A percentile compares a stretch with the other conserved stretches of the same genome.
Evolutionary conservation across 2,329 filamentous ascomycete genomes (phyloP).

Genomic region (Ophiocordyceps unilateralis): DNA sequence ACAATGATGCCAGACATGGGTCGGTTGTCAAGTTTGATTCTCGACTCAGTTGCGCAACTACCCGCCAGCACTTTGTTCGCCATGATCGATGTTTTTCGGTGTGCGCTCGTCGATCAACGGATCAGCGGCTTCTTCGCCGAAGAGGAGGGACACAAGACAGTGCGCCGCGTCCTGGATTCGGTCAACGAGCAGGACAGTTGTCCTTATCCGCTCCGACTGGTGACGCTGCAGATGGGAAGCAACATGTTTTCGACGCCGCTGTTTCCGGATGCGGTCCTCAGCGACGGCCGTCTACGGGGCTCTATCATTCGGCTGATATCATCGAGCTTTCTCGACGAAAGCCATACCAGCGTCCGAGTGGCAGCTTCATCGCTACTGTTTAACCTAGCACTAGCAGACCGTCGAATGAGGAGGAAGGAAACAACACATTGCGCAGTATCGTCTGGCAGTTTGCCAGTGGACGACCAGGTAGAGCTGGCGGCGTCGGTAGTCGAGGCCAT

Average conservation of each 20-base stretch:
- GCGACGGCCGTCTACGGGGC: slow-evolving; percentile 30
- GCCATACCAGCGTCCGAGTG: slow-evolving; percentile 57
- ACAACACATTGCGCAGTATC: slow-evolving; percentile 16
- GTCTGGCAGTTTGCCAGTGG: slow-evolving; percentile 40
- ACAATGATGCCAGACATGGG: slow-evolving; percentile 50
- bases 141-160: slow-evolving; percentile 46
- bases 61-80: slow-evolving; percentile 56
- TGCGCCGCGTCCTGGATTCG: slow-evolving; percentile 41
- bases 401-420: slow-evolving; percentile 42
- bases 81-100: slow-evolving; percentile 68
- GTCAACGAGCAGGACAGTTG: slow-evolving; percentile 39
- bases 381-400: slow-evolving; percentile 60
- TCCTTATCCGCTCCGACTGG: slow-evolving; percentile 69
- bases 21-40: slow-evolving; percentile 45
- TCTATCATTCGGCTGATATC: slow-evolving; percentile 55
- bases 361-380: slow-evolving; percentile 71
- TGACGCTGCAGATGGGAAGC: slow-evolving; percentile 67
- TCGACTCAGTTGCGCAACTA: slow-evolving; percentile 33
- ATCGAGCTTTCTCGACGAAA: slow-evolving; percentile 60
- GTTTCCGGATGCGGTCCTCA: slow-evolving; percentile 47
- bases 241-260: slow-evolving; percentile 68
- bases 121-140: slow-evolving; percentile 72
- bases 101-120: slow-evolving; percentile 59
- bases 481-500: slow-evolving; percentile 67
- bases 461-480: slow-evolving; percentile 63